These are phyloP conservation scores for Scedosporium dehoogii DNA, from an alignment of 2,329 filamentous ascomycete species.

Conservation along the genomic window DNA sequence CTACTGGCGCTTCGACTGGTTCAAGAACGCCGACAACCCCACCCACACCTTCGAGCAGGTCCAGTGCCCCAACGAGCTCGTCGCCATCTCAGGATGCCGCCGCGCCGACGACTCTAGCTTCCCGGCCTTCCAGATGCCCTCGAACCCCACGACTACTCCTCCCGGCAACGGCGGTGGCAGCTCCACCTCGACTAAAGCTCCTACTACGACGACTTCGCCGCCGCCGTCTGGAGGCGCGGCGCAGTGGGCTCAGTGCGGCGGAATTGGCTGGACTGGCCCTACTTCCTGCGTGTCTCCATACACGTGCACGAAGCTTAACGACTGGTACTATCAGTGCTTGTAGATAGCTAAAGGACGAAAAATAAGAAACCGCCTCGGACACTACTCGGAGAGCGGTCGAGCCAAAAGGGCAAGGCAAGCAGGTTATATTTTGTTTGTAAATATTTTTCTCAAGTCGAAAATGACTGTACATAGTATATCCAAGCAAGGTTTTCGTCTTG, in stretches of 20 bases:
- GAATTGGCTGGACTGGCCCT: slow-evolving; percentile 10
- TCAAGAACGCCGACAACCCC: slow-evolving; percentile 48
- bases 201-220: background rate
- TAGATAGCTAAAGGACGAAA: slow-evolving; percentile 3
- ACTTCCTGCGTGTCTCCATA: slow-evolving; percentile 11
- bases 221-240: slow-evolving; percentile 4
- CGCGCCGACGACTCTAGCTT: slow-evolving; percentile 15
- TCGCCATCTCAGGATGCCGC: slow-evolving; percentile 24
- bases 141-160: background rate
- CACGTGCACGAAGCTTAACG: slow-evolving; percentile 11
- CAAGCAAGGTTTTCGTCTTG: background rate
- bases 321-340: slow-evolving; percentile 15
- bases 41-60: slow-evolving; percentile 44
- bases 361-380: too few species aligned
- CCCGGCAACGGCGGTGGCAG: background rate
- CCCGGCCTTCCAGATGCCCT: slow-evolving; percentile 11
- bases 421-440: background rate
- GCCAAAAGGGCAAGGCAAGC: background rate
- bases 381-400: background rate
- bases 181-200: background rate
- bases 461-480: background rate
- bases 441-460: background rate
- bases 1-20: slow-evolving; percentile 57
- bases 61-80: slow-evolving; percentile 40
- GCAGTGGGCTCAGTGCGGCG: slow-evolving; percentile 15